phyloP scores from a whole-genome alignment of 345 rosid species.

The Viola odorata region DNA sequence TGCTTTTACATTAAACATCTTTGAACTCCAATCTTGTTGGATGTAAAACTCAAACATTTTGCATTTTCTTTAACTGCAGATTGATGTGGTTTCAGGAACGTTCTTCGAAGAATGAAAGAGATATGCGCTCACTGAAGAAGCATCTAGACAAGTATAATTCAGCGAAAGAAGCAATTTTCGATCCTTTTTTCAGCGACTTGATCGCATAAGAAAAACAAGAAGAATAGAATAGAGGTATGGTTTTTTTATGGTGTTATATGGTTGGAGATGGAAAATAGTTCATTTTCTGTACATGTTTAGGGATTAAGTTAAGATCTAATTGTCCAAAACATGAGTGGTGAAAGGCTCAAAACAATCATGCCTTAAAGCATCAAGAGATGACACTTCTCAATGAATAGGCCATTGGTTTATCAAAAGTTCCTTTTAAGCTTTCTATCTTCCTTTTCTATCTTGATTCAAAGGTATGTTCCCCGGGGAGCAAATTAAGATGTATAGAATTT shows the following conservation, averaged over 20 bases:
- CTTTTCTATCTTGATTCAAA: neutral
- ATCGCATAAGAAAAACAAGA: conserved; percentile 7
- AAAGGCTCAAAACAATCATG: neutral
- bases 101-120: conserved; percentile 62
- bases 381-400: no score
- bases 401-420: no score
- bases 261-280: neutral
- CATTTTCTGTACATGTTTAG: conserved; percentile 1
- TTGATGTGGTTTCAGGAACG: conserved; percentile 41
- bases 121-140: conserved; percentile 74
- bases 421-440: neutral
- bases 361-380: no score
- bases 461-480: neutral
- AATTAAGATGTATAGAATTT: no score
- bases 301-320: neutral
- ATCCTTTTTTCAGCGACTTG: conserved; percentile 66
- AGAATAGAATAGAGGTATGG: no score
- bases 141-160: conserved; percentile 66
- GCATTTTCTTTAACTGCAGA: neutral
- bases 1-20: neutral
- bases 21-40: neutral
- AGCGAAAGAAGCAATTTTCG: conserved; percentile 69
- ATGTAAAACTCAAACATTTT: neutral
- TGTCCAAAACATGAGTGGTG: neutral
- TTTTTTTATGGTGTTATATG: no score